A percentile compares a stretch with the other conserved stretches of the same genome.
phyloP scores from a whole-genome alignment of 2,329 filamentous ascomycete genomes.

The Bimuria novae-zelandiae region DNA sequence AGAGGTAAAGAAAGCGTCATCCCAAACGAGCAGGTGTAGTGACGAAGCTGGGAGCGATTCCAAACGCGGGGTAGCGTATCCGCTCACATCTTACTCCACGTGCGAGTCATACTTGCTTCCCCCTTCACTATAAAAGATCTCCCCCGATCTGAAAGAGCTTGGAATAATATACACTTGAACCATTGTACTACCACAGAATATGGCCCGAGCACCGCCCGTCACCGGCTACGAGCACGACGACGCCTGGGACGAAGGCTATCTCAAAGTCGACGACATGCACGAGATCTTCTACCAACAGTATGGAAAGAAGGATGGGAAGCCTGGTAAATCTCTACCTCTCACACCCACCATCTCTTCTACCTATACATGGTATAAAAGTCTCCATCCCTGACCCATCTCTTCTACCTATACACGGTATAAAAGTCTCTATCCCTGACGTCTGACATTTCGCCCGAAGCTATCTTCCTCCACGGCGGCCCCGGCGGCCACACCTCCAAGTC shows the following conservation, averaged over 20 bases:
- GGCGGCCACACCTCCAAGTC: conserved; percentile 43
- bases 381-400: background rate
- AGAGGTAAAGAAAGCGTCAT: too few relatives aligned
- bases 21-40: too few relatives aligned
- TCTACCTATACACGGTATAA: background rate
- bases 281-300: conserved; percentile 48
- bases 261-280: conserved; percentile 43
- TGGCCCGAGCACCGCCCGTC: background rate
- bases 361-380: background rate
- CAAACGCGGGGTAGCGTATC: too few relatives aligned
- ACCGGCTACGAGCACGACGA: conserved; percentile 3
- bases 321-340: conserved; percentile 32
- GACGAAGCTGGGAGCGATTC: too few relatives aligned
- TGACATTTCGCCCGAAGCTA: conserved; percentile 27
- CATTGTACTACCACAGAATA: background rate
- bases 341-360: background rate
- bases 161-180: too few relatives aligned
- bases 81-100: too few relatives aligned
- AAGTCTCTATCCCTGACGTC: background rate
- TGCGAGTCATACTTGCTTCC: too few relatives aligned
- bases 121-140: too few relatives aligned
- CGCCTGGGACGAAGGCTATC: conserved; percentile 20
- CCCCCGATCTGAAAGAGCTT: too few relatives aligned
- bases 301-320: conserved; percentile 45
- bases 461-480: conserved; percentile 54